Evolutionary conservation across 2,329 filamentous ascomycete genomes (phyloP).

Genomic region (Simplicillium sp.): DNA sequence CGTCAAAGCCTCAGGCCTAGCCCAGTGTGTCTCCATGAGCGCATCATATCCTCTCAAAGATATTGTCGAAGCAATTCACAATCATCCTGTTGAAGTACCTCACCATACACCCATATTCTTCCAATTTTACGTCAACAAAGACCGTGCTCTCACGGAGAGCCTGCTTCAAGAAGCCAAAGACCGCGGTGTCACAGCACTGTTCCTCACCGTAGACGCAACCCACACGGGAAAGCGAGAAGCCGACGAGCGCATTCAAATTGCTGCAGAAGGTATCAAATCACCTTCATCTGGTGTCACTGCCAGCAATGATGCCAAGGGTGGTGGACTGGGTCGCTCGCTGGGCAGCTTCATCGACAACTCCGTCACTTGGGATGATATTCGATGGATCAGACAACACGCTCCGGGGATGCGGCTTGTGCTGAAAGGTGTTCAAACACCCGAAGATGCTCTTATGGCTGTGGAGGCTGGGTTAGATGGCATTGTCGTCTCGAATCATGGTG

Average conservation of each 20-base stretch:
- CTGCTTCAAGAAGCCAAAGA: conserved; percentile 35
- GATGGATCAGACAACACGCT: conserved; percentile 43
- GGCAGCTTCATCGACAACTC: conserved; percentile 47
- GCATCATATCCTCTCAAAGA: conserved; percentile 49
- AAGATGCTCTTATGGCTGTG: conserved; percentile 52
- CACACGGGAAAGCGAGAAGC: conserved; percentile 45
- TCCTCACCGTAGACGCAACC: conserved; percentile 50
- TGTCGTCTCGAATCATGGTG: conserved; percentile 62
- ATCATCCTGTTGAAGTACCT: conserved; percentile 1
- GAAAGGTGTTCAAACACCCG: conserved; percentile 61
- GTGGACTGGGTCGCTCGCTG: conserved; percentile 45
- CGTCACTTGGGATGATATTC: conserved; percentile 59
- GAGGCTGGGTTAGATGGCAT: conserved; percentile 57
- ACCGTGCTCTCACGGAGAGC: conserved; percentile 38
- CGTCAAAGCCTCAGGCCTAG: conserved; percentile 38
- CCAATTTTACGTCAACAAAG: conserved; percentile 53
- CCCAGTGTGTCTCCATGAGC: conserved; percentile 53
- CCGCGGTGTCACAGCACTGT: conserved; percentile 40
- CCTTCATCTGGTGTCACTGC: conserved; percentile 40
- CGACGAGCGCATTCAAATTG: conserved; percentile 33
- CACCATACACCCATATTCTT: conserved; percentile 35
- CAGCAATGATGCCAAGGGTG: conserved; percentile 43
- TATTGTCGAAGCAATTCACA: conserved; percentile 24
- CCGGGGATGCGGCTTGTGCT: conserved; percentile 49
- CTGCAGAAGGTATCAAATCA: conserved; percentile 34